Conservation (phyloP, 805 yeast genomes). For the Pichia sporocuriosa region DNA sequence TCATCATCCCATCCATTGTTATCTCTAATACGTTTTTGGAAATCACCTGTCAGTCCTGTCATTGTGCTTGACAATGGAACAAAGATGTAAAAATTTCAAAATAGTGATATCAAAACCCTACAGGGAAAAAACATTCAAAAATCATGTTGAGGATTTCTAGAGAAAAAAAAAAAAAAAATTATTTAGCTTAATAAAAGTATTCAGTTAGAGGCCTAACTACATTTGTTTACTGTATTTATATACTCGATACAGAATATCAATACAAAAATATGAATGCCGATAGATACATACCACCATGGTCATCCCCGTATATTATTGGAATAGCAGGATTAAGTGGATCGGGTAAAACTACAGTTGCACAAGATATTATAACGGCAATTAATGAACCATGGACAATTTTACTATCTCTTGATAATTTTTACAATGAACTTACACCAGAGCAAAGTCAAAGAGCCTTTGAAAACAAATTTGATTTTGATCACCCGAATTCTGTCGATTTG, state of each 20-base stretch:
- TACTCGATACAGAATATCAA: too few species aligned
- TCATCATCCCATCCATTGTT: conserved; percentile 2
- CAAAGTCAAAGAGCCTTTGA: conserved; percentile 57
- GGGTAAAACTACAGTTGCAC: conserved; percentile 90
- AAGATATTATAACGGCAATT: conserved; percentile 64
- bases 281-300: conserved; percentile 77
- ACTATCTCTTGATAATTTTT: conserved; percentile 85
- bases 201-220: too few species aligned
- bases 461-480: conserved; percentile 77
- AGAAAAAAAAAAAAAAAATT: too few species aligned
- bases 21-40: neutral
- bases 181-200: too few species aligned
- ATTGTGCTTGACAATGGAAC: neutral
- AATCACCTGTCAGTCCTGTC: neutral
- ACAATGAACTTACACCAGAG: conserved; percentile 61
- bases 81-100: too few species aligned
- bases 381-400: conserved; percentile 94
- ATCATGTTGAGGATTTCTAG: too few species aligned
- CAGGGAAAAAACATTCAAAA: too few species aligned
- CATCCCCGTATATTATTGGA: conserved; percentile 80
- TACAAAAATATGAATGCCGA: conserved; percentile 15
- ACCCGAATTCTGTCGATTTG: conserved; percentile 77
- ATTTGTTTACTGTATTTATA: too few species aligned
- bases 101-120: too few species aligned
- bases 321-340: conserved; percentile 84